Percentiles rank a stretch among this genome's conserved stretches.
Evolutionary conservation across 2,329 filamentous ascomycete species (phyloP).

Genomic region (Clarireedia paspali): DNA sequence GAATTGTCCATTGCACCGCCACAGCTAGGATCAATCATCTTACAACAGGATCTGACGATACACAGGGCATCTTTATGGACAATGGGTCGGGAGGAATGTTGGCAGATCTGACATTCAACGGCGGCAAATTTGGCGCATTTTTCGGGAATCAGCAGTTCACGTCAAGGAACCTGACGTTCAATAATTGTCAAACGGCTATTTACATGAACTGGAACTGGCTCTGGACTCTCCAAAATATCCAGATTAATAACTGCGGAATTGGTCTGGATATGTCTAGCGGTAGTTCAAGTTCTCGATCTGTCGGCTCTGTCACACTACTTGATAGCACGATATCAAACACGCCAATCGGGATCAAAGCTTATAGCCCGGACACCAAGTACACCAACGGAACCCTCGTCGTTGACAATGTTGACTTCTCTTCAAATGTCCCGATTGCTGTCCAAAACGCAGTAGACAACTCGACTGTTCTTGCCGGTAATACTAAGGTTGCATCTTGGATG

Average conservation of each 20-base stretch:
- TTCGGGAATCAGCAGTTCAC: conserved; percentile 86
- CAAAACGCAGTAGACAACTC: conserved; percentile 46
- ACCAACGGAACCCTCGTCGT: conserved; percentile 76
- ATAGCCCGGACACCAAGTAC: conserved; percentile 53
- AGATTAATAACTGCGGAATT: conserved; percentile 65
- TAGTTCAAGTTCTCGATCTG: conserved; percentile 55
- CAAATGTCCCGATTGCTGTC: conserved; percentile 60
- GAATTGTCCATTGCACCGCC: too few relatives aligned
- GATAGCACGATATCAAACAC: conserved; percentile 77
- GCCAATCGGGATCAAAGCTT: conserved; percentile 69
- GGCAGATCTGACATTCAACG: conserved; percentile 76
- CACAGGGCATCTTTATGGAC: conserved; percentile 68
- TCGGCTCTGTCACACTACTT: conserved; percentile 76
- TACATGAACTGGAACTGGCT: conserved; percentile 92
- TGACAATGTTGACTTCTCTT: conserved; percentile 79
- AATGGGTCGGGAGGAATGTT: conserved; percentile 81
- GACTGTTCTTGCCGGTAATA: conserved; percentile 61
- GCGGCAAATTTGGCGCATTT: conserved; percentile 70
- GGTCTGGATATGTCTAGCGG: conserved; percentile 73
- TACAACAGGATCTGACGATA: background rate
- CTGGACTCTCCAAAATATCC: conserved; percentile 71
- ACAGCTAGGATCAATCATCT: too few relatives aligned
- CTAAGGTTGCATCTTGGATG: conserved; percentile 62
- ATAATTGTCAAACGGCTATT: conserved; percentile 72
- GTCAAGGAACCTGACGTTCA: conserved; percentile 74